These are phyloP conservation scores for Fusarium secorum DNA, from an alignment of 2,329 filamentous ascomycete genomes.

Conservation along the genomic window DNA sequence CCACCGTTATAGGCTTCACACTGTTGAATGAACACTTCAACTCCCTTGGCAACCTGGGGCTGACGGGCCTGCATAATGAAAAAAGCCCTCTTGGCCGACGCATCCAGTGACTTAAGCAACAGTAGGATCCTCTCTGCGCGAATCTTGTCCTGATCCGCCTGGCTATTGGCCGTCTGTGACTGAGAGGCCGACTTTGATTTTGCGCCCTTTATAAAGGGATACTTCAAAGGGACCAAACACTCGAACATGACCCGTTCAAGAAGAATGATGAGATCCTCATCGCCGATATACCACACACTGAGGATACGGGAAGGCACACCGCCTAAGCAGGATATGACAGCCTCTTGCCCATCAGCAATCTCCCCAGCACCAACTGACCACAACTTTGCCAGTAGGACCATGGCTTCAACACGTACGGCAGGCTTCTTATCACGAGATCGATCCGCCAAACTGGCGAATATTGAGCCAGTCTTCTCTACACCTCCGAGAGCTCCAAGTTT, in stretches of 20 bases:
- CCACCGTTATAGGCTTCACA: conserved; percentile 93
- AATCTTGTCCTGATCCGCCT: conserved; percentile 76
- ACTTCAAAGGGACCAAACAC: conserved; percentile 86
- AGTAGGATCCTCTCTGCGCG: conserved; percentile 85
- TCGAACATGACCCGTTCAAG: conserved; percentile 88
- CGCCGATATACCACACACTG: conserved; percentile 89
- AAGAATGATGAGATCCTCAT: conserved; percentile 82
- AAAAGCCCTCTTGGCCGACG: conserved; percentile 83
- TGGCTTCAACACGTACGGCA: conserved; percentile 83
- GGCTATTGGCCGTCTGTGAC: conserved; percentile 56
- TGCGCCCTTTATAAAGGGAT: conserved; percentile 68
- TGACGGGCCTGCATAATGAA: conserved; percentile 86
- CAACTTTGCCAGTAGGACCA: conserved; percentile 82
- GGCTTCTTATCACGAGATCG: conserved; percentile 87
- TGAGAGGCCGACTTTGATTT: conserved; percentile 69
- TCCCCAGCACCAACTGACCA: conserved; percentile 95
- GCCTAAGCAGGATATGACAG: conserved; percentile 76
- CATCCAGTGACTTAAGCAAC: conserved; percentile 79
- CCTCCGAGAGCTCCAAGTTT: conserved; percentile 82
- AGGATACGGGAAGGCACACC: conserved; percentile 86
- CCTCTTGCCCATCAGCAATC: conserved; percentile 82
- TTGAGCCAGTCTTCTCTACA: conserved; percentile 76
- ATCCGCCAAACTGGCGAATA: conserved; percentile 84
- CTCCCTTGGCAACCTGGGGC: conserved; percentile 73
- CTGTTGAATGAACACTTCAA: conserved; percentile 79